phyloP scores from a whole-genome alignment of 108 stramenopile species.

The Cyclotella kingstonii region DNA sequence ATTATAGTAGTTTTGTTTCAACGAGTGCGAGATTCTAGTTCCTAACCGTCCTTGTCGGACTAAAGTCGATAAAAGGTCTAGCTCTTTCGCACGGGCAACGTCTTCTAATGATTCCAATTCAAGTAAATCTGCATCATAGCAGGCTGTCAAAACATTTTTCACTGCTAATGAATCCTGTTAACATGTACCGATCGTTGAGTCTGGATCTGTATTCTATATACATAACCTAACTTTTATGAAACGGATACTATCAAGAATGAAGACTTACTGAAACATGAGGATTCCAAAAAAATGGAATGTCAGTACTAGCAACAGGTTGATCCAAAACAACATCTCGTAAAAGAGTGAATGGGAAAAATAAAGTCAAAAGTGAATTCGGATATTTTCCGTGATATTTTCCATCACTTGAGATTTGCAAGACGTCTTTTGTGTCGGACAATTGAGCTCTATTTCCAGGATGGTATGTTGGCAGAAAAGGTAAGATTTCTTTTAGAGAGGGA shows the following conservation, averaged over 20 bases:
- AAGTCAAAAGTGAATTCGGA: conserved; percentile 52
- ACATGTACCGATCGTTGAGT: too few species aligned
- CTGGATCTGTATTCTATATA: too few species aligned
- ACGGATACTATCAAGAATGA: neutral
- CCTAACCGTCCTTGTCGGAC: conserved; percentile 21
- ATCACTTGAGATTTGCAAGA: conserved; percentile 19
- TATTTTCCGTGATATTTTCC: conserved; percentile 50
- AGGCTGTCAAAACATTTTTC: conserved; percentile 34
- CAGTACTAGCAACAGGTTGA: conserved; percentile 38
- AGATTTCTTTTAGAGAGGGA: too few species aligned
- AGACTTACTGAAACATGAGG: conserved; percentile 22
- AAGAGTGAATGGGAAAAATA: conserved; percentile 52
- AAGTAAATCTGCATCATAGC: conserved; percentile 45
- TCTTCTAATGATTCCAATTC: conserved; percentile 43
- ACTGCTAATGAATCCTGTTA: conserved; percentile 23
- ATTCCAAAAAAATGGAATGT: conserved; percentile 58
- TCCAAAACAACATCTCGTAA: conserved; percentile 53
- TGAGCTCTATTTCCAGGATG: neutral
- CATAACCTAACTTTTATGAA: too few species aligned
- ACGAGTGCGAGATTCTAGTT: neutral
- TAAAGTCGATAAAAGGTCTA: conserved; percentile 32
- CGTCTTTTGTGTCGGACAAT: neutral
- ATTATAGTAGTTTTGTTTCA: conserved; percentile 26
- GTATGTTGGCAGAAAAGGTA: neutral
- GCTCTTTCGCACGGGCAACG: conserved; percentile 34